Percentiles rank a stretch among this genome's conserved stretches.
Conservation (phyloP, 495 filamentous ascomycete species). For the Rostrohypoxylon terebratum region DNA sequence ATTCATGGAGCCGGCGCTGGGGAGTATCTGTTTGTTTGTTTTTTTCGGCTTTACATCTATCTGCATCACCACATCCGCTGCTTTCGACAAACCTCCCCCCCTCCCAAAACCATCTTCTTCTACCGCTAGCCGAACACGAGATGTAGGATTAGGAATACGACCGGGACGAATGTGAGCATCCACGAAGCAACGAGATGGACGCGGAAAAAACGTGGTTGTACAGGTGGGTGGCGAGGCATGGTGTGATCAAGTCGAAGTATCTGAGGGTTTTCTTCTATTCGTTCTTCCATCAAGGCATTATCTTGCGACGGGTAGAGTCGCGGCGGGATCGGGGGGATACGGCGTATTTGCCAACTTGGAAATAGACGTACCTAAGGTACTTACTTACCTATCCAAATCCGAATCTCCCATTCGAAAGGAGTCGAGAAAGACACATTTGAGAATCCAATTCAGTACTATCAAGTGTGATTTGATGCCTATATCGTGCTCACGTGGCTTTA, state of each 20-base stretch:
- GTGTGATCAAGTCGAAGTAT: background rate
- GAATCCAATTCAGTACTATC: background rate
- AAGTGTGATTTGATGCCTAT: background rate
- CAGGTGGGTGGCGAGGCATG: background rate
- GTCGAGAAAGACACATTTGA: background rate
- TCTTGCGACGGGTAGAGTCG: background rate
- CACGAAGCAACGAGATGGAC: background rate
- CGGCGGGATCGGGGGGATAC: background rate
- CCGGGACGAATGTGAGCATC: background rate
- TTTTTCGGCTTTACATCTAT: background rate
- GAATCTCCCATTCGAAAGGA: background rate
- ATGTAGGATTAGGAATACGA: conserved; percentile 2
- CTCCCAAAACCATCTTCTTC: background rate
- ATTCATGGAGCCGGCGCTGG: conserved; percentile 25
- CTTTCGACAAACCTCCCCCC: background rate
- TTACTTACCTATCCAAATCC: background rate
- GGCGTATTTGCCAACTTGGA: background rate
- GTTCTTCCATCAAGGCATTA: background rate
- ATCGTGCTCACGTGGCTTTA: background rate
- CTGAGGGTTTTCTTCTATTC: background rate
- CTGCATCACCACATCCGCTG: background rate
- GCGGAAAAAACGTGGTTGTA: background rate
- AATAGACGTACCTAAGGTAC: background rate
- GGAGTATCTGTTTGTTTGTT: background rate
- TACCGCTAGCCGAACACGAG: background rate